These are phyloP conservation scores for Mycena polygramma DNA, from an alignment of 768 basidiomycete genomes.

Conservation along the genomic window DNA sequence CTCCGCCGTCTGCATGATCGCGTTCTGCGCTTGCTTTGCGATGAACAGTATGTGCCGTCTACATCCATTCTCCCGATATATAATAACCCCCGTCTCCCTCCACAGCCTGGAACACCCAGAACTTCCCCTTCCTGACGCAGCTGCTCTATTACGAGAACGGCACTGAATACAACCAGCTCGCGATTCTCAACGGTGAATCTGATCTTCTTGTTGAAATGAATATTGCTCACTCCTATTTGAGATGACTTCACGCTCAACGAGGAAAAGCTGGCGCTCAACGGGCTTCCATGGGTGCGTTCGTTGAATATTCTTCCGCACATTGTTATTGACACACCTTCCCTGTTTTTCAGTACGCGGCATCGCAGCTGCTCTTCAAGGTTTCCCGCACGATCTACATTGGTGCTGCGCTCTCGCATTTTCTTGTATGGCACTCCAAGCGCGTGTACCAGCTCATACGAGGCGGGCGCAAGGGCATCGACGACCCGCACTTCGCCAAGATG, in stretches of 20 bases:
- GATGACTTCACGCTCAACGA: slow-evolving; percentile 26
- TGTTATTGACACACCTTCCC: neutral
- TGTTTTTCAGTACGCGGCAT: slow-evolving; percentile 56
- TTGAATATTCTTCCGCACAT: no score
- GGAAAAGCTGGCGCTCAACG: slow-evolving; percentile 52
- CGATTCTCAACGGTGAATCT: slow-evolving; percentile 55
- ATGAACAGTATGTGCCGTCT: slow-evolving; percentile 32
- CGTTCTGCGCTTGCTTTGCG: slow-evolving; percentile 46
- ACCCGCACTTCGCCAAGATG: slow-evolving; percentile 55
- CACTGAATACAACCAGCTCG: slow-evolving; percentile 62
- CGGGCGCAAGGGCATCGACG: slow-evolving; percentile 49
- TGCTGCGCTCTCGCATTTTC: slow-evolving; percentile 50
- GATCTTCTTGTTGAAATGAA: no score
- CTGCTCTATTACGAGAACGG: slow-evolving; percentile 47
- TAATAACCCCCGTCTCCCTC: neutral
- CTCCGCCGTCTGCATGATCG: slow-evolving; percentile 57
- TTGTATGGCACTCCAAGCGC: slow-evolving; percentile 62
- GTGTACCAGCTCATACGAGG: slow-evolving; percentile 52
- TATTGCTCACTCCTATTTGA: no score
- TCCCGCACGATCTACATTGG: slow-evolving; percentile 55
- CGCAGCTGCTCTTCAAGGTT: slow-evolving; percentile 55
- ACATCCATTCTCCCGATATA: no score
- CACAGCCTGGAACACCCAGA: slow-evolving; percentile 28
- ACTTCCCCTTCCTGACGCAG: slow-evolving; percentile 59
- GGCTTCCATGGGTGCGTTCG: slow-evolving; percentile 22